phyloP scores from a whole-genome alignment of 768 basidiomycete genomes.

The Mycena rebaudengoi region DNA sequence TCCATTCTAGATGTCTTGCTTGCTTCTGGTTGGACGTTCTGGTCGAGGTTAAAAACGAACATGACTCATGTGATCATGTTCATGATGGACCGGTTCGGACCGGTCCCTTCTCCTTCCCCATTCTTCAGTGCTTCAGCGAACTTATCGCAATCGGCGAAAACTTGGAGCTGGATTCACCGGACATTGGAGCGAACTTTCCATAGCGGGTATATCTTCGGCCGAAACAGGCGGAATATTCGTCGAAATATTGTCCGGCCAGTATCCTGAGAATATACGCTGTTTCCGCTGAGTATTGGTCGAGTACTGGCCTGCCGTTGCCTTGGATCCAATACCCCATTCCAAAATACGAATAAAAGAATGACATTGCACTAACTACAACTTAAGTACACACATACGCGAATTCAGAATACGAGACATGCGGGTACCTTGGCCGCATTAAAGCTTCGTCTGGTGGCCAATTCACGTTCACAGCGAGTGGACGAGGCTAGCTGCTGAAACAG shows the following conservation, averaged over 20 bases:
- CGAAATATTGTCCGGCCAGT: not conserved
- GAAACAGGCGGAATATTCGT: no score
- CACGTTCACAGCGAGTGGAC: no score
- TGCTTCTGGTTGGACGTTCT: conserved; percentile 5
- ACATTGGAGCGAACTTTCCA: conserved; percentile 5
- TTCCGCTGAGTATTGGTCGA: not conserved
- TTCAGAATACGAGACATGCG: no score
- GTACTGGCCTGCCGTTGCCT: conserved; percentile 3
- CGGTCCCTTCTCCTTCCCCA: conserved; percentile 17
- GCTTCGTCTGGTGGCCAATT: no score
- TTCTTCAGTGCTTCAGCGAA: conserved; percentile 14
- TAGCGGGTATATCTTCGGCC: not conserved
- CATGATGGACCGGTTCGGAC: conserved; percentile 8
- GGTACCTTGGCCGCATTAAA: no score
- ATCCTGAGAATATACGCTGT: not conserved
- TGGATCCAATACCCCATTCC: no score
- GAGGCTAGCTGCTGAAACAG: no score
- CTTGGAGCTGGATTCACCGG: conserved; percentile 1
- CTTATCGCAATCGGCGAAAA: conserved; percentile 11
- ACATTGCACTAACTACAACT: no score
- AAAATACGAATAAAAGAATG: no score
- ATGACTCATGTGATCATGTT: conserved; percentile 15
- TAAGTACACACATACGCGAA: no score
- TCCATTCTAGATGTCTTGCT: conserved; percentile 14
- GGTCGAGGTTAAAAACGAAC: conserved; percentile 9